A percentile compares a stretch with the other conserved stretches of the same genome.
These are phyloP conservation scores for Gossypium mustelinum DNA, from an alignment of 345 rosid species.

Conservation along the genomic window DNA sequence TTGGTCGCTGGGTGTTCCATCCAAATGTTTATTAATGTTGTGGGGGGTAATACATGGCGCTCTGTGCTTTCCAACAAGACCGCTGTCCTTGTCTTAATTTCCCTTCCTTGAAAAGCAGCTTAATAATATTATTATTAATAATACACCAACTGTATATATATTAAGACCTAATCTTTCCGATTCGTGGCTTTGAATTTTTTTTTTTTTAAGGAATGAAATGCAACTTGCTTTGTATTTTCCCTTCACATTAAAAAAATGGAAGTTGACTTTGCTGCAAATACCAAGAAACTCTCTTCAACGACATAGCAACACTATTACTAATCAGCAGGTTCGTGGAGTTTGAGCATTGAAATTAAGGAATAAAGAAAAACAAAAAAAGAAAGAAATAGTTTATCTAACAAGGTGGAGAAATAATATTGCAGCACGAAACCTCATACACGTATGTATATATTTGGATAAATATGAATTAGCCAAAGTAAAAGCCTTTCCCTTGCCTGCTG, in stretches of 20 bases:
- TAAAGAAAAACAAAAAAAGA: no score
- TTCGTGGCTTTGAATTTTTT: neutral
- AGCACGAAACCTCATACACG: no score
- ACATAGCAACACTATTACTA: neutral
- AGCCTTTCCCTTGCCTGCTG: neutral
- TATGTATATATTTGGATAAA: neutral
- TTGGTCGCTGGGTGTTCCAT: no score
- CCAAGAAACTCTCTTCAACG: no score
- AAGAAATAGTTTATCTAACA: no score
- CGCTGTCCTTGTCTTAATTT: no score
- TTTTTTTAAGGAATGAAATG: neutral
- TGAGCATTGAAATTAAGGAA: neutral
- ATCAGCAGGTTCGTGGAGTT: neutral
- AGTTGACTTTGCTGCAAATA: neutral
- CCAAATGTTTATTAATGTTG: no score
- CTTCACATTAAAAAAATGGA: neutral
- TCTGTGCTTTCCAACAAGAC: no score
- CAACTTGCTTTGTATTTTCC: conserved; percentile 2
- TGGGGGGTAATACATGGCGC: no score
- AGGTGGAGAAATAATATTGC: no score
- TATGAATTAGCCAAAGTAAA: neutral
- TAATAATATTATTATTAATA: no score
- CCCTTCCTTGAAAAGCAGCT: no score
- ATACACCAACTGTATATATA: neutral
- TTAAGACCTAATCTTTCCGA: neutral